These are phyloP conservation scores for Termitomyces bulborhizus DNA, from an alignment of 768 basidiomycete species.

Conservation along the genomic window DNA sequence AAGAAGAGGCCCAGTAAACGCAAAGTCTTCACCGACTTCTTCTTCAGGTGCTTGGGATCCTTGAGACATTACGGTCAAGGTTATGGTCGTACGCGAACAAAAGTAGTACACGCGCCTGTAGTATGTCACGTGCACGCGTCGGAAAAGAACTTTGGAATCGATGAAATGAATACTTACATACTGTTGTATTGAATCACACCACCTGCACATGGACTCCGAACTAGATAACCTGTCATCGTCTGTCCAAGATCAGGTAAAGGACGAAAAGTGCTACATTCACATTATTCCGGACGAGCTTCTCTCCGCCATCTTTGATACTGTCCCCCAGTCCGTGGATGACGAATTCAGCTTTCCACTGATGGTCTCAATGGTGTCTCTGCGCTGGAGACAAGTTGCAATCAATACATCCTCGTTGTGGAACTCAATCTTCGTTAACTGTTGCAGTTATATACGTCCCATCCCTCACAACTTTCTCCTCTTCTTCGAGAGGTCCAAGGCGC, in stretches of 20 bases:
- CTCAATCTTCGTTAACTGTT: not conserved
- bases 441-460: too few species aligned
- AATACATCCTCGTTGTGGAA: not conserved
- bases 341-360: not conserved
- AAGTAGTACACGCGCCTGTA: slow-evolving; percentile 3
- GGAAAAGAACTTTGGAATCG: too few species aligned
- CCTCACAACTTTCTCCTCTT: not conserved
- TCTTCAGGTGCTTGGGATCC: slow-evolving; percentile 38
- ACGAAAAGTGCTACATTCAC: not conserved
- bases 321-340: not conserved
- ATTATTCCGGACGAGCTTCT: not conserved
- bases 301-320: not conserved
- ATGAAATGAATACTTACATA: too few species aligned
- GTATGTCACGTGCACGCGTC: not conserved
- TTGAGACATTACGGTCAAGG: slow-evolving; percentile 44
- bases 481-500: not conserved
- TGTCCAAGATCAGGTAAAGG: not conserved
- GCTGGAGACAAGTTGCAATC: not conserved
- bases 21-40: slow-evolving; percentile 48
- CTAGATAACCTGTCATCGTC: not conserved
- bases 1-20: slow-evolving; percentile 75
- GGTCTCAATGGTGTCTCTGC: not conserved
- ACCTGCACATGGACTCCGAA: too few species aligned
- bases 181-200: too few species aligned
- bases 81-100: not conserved